Conservation (phyloP, 441 rosid species). For the Melastoma candidum region DNA sequence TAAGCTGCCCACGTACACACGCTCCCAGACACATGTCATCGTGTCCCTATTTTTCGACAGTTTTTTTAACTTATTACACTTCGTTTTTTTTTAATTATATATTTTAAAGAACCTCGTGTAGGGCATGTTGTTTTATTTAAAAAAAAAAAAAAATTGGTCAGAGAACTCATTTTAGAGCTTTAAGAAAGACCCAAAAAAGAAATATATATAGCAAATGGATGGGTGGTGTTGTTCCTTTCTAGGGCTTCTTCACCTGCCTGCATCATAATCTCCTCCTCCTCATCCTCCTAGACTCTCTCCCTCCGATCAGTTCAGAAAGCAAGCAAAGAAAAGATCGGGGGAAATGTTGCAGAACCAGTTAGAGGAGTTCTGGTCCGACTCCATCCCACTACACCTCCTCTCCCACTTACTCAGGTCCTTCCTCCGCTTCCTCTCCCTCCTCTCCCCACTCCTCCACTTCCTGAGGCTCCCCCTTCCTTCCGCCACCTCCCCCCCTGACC, state of each 20-base stretch:
- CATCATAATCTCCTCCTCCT: neutral
- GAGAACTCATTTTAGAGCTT: too few species aligned
- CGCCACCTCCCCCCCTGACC: neutral
- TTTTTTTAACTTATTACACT: too few species aligned
- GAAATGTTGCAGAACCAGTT: conserved; percentile 66
- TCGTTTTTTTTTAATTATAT: too few species aligned
- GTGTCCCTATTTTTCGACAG: too few species aligned
- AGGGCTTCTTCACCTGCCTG: neutral
- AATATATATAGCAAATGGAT: too few species aligned
- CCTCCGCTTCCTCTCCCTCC: conserved; percentile 7
- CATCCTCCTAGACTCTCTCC: neutral
- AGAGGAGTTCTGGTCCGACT: conserved; percentile 59
- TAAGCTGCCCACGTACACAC: too few species aligned
- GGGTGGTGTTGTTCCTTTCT: neutral
- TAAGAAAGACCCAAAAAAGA: too few species aligned
- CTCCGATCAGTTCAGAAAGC: neutral
- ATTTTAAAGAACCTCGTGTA: too few species aligned
- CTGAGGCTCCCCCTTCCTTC: conserved; percentile 4
- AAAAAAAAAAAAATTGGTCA: too few species aligned
- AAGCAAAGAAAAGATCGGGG: neutral
- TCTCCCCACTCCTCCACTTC: conserved; percentile 3
- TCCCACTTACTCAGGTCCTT: conserved; percentile 38
- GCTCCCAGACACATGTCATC: too few species aligned
- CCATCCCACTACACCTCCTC: conserved; percentile 7
- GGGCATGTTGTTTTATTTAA: too few species aligned